phyloP scores from a whole-genome alignment of 768 basidiomycete species.

The Candolleomyces efflorescens region DNA sequence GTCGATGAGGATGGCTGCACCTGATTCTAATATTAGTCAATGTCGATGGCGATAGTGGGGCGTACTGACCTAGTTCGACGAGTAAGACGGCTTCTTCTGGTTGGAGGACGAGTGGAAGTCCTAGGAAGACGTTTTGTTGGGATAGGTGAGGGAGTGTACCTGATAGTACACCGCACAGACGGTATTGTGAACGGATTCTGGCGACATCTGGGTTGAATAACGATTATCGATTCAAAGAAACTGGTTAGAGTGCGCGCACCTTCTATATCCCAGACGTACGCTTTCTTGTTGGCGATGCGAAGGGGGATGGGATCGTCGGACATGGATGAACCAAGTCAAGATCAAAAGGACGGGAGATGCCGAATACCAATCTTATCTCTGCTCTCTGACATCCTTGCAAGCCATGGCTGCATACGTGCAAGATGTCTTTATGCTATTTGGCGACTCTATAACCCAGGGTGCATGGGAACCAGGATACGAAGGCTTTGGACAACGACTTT shows the following conservation, averaged over 20 bases:
- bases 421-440: conserved; percentile 71
- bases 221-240: not conserved
- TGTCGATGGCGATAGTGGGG: not conserved
- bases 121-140: conserved; percentile 95
- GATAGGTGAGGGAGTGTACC: conserved; percentile 94
- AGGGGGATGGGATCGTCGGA: conserved; percentile 45
- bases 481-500: conserved; percentile 67
- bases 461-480: conserved; percentile 46
- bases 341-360: not conserved
- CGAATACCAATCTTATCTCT: not conserved
- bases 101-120: conserved; percentile 82
- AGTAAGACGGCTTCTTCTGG: conserved; percentile 92
- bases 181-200: conserved; percentile 71
- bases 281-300: conserved; percentile 72
- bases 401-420: conserved; percentile 55
- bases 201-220: conserved; percentile 61
- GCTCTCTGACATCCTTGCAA: not conserved
- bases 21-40: conserved; percentile 46
- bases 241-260: conserved; percentile 36
- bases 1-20: conserved; percentile 72
- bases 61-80: conserved; percentile 65
- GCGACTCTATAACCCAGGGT: conserved; percentile 78
- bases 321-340: conserved; percentile 6
- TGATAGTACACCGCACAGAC: conserved; percentile 77
- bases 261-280: conserved; percentile 87